Percentiles rank a stretch among this genome's conserved stretches.
phyloP scores from a whole-genome alignment of 148 eudicot species.

The Diospyros lotus region DNA sequence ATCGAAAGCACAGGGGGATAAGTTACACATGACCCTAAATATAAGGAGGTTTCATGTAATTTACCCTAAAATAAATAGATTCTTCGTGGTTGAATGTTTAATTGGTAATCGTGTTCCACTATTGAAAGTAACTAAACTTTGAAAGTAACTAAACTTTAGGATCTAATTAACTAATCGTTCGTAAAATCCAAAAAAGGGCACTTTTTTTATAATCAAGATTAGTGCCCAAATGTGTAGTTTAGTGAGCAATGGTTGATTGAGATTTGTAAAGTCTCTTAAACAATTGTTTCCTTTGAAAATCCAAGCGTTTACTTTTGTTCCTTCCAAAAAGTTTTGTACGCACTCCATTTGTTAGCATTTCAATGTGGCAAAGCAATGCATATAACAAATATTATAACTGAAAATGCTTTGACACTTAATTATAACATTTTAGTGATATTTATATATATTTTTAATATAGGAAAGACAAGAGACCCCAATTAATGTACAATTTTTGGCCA shows the following conservation, averaged over 20 bases:
- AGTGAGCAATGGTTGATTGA: too few species aligned
- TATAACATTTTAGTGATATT: not conserved
- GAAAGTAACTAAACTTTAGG: not conserved
- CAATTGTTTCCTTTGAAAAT: too few species aligned
- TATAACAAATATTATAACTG: not conserved
- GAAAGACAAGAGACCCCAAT: not conserved
- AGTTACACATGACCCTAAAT: too few species aligned
- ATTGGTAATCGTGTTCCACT: slow-evolving; percentile 18
- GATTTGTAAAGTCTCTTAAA: too few species aligned
- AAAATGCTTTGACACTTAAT: not conserved
- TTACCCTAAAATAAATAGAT: too few species aligned
- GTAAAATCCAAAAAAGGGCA: too few species aligned
- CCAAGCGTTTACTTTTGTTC: not conserved
- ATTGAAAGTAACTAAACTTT: not conserved
- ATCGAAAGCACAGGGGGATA: too few species aligned
- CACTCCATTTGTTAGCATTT: not conserved
- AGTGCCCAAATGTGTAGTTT: too few species aligned
- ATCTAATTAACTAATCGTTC: too few species aligned
- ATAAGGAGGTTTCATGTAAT: too few species aligned
- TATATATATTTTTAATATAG: not conserved
- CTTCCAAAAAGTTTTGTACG: not conserved
- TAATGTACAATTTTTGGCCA: not conserved
- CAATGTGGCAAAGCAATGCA: not conserved
- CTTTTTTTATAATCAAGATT: too few species aligned
- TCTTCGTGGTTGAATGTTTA: not conserved